Conservation (phyloP, 2,329 filamentous ascomycete species). For the Sporothrix variecibatus region DNA sequence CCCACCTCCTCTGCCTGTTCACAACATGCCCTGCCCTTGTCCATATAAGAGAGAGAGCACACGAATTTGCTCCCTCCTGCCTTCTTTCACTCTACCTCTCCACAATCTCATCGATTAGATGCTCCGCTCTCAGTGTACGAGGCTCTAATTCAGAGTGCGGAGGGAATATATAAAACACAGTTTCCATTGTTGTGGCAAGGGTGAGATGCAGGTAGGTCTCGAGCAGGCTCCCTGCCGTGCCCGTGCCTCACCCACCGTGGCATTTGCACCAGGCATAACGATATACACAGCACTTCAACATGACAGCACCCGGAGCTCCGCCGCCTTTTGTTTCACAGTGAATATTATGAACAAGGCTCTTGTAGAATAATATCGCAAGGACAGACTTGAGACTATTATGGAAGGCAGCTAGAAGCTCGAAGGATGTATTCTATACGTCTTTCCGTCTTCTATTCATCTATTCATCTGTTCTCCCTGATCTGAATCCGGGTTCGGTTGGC, state of each 20-base stretch:
- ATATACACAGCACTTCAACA: background rate
- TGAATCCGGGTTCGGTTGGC: constrained; percentile 4
- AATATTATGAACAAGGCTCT: background rate
- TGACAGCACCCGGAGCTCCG: background rate
- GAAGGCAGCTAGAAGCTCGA: background rate
- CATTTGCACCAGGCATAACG: background rate
- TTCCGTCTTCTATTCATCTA: background rate
- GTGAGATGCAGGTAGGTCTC: background rate
- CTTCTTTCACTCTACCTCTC: background rate
- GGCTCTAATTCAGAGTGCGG: background rate
- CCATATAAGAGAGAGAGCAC: no score
- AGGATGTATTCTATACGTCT: background rate
- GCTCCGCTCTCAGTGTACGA: background rate
- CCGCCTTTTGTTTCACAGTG: background rate
- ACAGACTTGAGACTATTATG: background rate
- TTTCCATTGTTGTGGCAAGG: background rate
- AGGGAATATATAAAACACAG: background rate
- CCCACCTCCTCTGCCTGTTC: background rate
- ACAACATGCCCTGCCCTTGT: background rate
- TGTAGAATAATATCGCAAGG: background rate
- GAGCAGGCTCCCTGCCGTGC: background rate
- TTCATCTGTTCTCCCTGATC: no score
- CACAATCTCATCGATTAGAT: background rate
- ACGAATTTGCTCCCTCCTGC: background rate
- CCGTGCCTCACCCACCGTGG: background rate